phyloP scores from a whole-genome alignment of 495 filamentous ascomycete species.

The Trichoderma virens region DNA sequence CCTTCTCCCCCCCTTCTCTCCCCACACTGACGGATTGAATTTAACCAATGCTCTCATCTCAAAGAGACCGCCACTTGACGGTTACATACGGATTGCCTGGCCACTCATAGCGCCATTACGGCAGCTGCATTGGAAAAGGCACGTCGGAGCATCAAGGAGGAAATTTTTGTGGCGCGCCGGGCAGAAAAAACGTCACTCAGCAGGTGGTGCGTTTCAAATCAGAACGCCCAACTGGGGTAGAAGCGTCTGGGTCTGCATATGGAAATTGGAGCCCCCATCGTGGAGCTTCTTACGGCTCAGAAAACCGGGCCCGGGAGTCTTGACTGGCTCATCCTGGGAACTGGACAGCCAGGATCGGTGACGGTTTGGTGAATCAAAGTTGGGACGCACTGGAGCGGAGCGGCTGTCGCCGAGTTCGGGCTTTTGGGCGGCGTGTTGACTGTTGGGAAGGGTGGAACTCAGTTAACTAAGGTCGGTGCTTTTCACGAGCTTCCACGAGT shows the following conservation, averaged over 20 bases:
- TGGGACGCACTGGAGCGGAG: background rate
- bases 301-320: background rate
- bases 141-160: background rate
- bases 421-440: background rate
- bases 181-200: conserved; percentile 4
- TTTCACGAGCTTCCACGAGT: no score
- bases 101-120: background rate
- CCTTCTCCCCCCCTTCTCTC: background rate
- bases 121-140: background rate
- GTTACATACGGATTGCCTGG: background rate
- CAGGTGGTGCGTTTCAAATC: conserved; percentile 7
- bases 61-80: background rate
- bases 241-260: background rate
- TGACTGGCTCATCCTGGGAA: background rate
- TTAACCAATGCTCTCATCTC: background rate
- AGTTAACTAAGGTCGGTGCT: no score
- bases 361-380: background rate
- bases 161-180: background rate
- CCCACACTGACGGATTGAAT: background rate
- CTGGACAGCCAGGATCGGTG: background rate
- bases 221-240: conserved; percentile 3
- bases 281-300: background rate
- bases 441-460: background rate
- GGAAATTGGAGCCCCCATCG: background rate
- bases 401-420: background rate